phyloP scores from a whole-genome alignment of 1,284 basidiomycete genomes.

The Ceratobasidium sp. region DNA sequence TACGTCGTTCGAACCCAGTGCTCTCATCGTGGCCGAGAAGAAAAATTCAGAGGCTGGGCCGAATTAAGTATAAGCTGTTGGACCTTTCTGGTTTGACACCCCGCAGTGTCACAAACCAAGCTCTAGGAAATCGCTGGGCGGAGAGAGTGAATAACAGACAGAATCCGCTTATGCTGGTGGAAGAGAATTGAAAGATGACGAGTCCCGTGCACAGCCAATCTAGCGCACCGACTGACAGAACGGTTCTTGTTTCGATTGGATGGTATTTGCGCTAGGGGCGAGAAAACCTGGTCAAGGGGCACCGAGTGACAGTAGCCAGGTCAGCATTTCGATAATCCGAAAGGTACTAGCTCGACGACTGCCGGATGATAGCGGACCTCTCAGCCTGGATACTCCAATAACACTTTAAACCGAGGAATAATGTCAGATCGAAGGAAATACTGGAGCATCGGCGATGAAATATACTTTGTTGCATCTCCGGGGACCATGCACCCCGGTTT shows the following conservation, averaged over 20 bases:
- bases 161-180: slow-evolving; percentile 14
- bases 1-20: slow-evolving; percentile 16
- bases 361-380: background rate
- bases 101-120: slow-evolving; percentile 8
- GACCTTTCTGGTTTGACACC: slow-evolving; percentile 3
- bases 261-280: slow-evolving; percentile 20
- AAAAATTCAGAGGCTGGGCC: slow-evolving; percentile 9
- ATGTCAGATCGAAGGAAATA: slow-evolving; percentile 11
- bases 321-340: background rate
- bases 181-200: slow-evolving; percentile 25
- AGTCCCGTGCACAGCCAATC: slow-evolving; percentile 1
- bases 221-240: background rate
- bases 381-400: slow-evolving; percentile 9
- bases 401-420: slow-evolving; percentile 3
- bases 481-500: background rate
- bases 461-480: slow-evolving; percentile 1
- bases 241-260: background rate
- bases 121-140: background rate
- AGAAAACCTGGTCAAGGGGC: slow-evolving; percentile 7
- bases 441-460: slow-evolving; percentile 28
- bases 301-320: background rate
- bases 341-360: background rate
- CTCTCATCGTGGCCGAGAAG: slow-evolving; percentile 15
- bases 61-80: slow-evolving; percentile 10
- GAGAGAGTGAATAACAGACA: background rate